Evolutionary conservation across 2,329 filamentous ascomycete genomes (phyloP).

Genomic region (Clonostachys rosea): DNA sequence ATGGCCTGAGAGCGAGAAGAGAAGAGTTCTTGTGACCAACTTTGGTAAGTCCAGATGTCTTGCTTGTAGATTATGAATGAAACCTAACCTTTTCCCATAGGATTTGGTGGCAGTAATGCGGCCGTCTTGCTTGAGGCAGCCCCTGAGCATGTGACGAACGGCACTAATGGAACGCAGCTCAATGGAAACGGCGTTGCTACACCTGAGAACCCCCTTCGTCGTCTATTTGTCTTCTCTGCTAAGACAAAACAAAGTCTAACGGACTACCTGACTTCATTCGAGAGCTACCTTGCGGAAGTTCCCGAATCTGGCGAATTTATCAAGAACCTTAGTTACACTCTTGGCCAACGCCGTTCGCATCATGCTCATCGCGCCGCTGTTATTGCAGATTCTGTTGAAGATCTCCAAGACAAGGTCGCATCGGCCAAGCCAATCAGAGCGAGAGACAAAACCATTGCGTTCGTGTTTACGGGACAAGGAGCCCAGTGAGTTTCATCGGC

Average conservation of each 20-base stretch:
- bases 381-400: slow-evolving; percentile 27
- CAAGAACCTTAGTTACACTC: slow-evolving; percentile 11
- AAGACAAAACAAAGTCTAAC: slow-evolving; percentile 7
- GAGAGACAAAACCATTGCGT: slow-evolving; percentile 8
- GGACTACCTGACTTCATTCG: slow-evolving; percentile 12
- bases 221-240: slow-evolving; percentile 9
- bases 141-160: neutral
- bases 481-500: slow-evolving; percentile 8
- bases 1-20: slow-evolving; percentile 35
- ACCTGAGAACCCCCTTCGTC: slow-evolving; percentile 3
- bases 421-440: neutral
- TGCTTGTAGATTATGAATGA: neutral
- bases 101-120: slow-evolving; percentile 27
- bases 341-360: slow-evolving; percentile 8
- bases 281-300: slow-evolving; percentile 7
- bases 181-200: neutral
- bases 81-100: slow-evolving; percentile 18
- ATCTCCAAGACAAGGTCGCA: slow-evolving; percentile 16
- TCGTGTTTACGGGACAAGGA: slow-evolving; percentile 15
- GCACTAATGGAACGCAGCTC: neutral
- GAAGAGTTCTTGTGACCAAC: slow-evolving; percentile 21
- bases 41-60: slow-evolving; percentile 17
- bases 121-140: slow-evolving; percentile 19
- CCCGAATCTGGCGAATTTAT: slow-evolving; percentile 20
- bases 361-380: slow-evolving; percentile 7